Percentiles rank a stretch among this genome's conserved stretches.
phyloP scores from a whole-genome alignment of 108 stramenopile genomes.

The Craspedostauros australis region DNA sequence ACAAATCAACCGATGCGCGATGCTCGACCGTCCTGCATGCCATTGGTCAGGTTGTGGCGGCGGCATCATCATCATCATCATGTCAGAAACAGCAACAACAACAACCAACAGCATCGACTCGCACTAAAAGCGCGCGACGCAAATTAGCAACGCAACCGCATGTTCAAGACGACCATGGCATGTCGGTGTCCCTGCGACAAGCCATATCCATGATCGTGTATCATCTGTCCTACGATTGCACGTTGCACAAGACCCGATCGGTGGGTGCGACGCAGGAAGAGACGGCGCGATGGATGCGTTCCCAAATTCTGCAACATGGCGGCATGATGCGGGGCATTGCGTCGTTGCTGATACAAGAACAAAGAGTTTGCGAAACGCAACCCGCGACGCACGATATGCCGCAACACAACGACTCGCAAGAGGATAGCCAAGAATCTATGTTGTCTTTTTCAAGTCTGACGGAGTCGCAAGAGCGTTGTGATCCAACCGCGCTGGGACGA shows the following conservation, averaged over 20 bases:
- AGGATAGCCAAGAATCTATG: too few species aligned
- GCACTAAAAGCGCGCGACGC: conserved; percentile 26
- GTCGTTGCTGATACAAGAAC: neutral
- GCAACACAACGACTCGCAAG: too few species aligned
- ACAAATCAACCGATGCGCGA: conserved; percentile 11
- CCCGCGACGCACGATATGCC: too few species aligned
- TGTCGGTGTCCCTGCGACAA: conserved; percentile 6
- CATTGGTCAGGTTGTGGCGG: neutral
- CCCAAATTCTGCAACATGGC: conserved; percentile 15
- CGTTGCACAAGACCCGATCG: conserved; percentile 21
- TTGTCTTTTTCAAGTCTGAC: too few species aligned
- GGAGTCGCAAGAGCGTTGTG: conserved; percentile 1
- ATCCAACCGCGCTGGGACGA: conserved; percentile 30
- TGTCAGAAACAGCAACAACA: neutral
- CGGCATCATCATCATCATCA: neutral
- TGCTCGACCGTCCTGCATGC: conserved; percentile 28
- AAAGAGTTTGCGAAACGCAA: neutral
- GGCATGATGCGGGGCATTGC: conserved; percentile 6
- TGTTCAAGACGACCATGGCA: neutral
- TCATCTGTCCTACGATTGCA: conserved; percentile 51
- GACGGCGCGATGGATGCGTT: conserved; percentile 23
- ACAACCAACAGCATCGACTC: neutral
- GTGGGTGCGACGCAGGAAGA: conserved; percentile 14
- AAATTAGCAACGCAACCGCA: conserved; percentile 7
- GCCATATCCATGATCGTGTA: conserved; percentile 41